Evolutionary conservation across 2,329 filamentous ascomycete species (phyloP), one percentile per base, ranked within the genome.

Genomic region (Ceratocystiopsis brevicomis): DNA sequence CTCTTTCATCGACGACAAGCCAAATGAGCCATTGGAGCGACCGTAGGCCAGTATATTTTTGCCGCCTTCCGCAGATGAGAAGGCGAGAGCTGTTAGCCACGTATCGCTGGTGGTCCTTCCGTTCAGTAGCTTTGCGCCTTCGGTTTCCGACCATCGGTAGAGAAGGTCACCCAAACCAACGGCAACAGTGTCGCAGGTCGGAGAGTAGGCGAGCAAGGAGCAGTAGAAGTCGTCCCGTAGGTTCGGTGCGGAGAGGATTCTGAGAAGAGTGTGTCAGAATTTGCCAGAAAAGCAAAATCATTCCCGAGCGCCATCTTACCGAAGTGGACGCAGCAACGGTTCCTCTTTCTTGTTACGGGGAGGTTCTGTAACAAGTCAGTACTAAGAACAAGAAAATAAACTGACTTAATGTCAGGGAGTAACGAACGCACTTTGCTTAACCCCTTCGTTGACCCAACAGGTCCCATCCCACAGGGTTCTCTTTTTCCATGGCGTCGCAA

Each of bases 201-300:
- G 59, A 0, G 81, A 93, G 58, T 94, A 96, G 11, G 90, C 85
- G 43, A 98, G 68, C 3, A 87, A 69, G 0, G 87, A 90, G 61
- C 86, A 95, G 57, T 98, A 98, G 57, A 87, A 98, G 59, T 98
- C 88, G 53, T 96, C 86, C 45, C 85, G 76, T n/a, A 96, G 66
- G 42, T 76, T 74, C 3, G 87, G 86, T 10, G 88, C 88, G 60
- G 95, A 85, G 6, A 98, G 68, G 8, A 95, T 81, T 61, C 76
- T 45, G 61, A 93, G 83, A 9, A 95, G 68, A 9, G 18, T 32
- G 30, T 36, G 14, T 15, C n/a, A 15, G n/a, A 36, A 36, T 13
- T 2, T 36, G 6, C 10, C 25, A 30, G 34, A 36, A 36, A 36
- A 36, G 34, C 14, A 18, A 21, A 19, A 41, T 1, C 16, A 39